Conservation (phyloP, 345 rosid species). For the Streptanthus diversifolius region DNA sequence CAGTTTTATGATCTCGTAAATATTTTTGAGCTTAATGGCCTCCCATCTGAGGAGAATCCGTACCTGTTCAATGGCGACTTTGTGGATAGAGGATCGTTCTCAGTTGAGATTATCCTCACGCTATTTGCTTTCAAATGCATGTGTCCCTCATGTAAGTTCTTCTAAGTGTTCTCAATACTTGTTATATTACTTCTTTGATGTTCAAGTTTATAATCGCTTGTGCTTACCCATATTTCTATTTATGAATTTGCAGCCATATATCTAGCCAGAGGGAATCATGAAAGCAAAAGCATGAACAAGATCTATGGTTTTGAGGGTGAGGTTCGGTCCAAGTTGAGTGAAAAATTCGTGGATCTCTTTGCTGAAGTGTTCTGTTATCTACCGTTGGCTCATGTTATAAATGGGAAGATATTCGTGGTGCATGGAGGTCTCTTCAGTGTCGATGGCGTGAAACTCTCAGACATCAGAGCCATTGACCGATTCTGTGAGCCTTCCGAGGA, state of each 20-base stretch:
- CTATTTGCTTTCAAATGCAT: conserved; percentile 94
- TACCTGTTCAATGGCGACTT: conserved; percentile 96
- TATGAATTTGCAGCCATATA: conserved; percentile 62
- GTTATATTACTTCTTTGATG: background rate
- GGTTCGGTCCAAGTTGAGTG: conserved; percentile 89
- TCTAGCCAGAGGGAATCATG: conserved; percentile 97
- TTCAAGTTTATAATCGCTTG: background rate
- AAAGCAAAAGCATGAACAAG: conserved; percentile 99
- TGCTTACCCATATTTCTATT: conserved; percentile 3
- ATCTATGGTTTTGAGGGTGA: conserved; percentile 99
- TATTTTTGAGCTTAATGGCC: conserved; percentile 93
- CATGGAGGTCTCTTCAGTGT: conserved; percentile 99
- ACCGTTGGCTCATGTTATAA: conserved; percentile 90
- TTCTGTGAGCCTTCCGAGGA: conserved; percentile 99
- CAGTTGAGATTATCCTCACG: conserved; percentile 89
- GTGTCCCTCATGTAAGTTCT: conserved; percentile 73
- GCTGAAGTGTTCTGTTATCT: conserved; percentile 95
- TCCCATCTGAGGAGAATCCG: conserved; percentile 95
- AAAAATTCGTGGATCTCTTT: conserved; percentile 88
- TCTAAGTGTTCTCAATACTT: background rate
- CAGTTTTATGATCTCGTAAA: conserved; percentile 94
- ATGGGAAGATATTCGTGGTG: conserved; percentile 74
- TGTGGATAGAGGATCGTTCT: conserved; percentile 97
- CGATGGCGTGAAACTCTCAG: conserved; percentile 91
- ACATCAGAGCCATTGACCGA: conserved; percentile 79